Conservation (phyloP, 2,329 filamentous ascomycete genomes). For the Penicillium sp. region DNA sequence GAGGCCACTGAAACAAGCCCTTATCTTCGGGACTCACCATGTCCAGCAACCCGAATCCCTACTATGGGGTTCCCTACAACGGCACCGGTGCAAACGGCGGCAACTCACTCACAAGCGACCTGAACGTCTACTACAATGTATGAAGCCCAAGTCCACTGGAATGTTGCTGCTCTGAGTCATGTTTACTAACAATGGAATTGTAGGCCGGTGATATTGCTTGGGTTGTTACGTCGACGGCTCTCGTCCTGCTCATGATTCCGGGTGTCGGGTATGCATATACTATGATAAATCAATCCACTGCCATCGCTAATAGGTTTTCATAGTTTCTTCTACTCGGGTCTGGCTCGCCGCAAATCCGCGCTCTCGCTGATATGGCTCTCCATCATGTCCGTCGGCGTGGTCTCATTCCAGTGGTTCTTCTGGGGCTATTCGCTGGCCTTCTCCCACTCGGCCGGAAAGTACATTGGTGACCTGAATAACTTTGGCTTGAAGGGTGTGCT, state of each 20-base stretch:
- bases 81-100: slow-evolving; percentile 62
- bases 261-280: slow-evolving; percentile 62
- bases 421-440: slow-evolving; percentile 85
- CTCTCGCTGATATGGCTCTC: slow-evolving; percentile 81
- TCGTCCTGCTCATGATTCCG: slow-evolving; percentile 88
- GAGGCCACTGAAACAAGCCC: background rate
- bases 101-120: slow-evolving; percentile 61
- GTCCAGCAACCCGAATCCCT: slow-evolving; percentile 27
- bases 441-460: slow-evolving; percentile 69
- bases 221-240: slow-evolving; percentile 69
- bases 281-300: background rate
- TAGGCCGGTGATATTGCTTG: slow-evolving; percentile 78
- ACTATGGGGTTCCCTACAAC: slow-evolving; percentile 54
- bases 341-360: slow-evolving; percentile 83
- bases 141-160: background rate
- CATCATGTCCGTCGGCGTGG: slow-evolving; percentile 72
- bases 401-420: slow-evolving; percentile 92
- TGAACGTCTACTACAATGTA: slow-evolving; percentile 76
- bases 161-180: background rate
- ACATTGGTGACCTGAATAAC: slow-evolving; percentile 73
- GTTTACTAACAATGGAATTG: slow-evolving; percentile 13
- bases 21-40: slow-evolving; percentile 21
- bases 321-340: slow-evolving; percentile 88
- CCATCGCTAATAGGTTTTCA: background rate
- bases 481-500: slow-evolving; percentile 75